These are phyloP conservation scores for Yarrowia hollandica DNA, from an alignment of 805 yeast species.

Conservation along the genomic window DNA sequence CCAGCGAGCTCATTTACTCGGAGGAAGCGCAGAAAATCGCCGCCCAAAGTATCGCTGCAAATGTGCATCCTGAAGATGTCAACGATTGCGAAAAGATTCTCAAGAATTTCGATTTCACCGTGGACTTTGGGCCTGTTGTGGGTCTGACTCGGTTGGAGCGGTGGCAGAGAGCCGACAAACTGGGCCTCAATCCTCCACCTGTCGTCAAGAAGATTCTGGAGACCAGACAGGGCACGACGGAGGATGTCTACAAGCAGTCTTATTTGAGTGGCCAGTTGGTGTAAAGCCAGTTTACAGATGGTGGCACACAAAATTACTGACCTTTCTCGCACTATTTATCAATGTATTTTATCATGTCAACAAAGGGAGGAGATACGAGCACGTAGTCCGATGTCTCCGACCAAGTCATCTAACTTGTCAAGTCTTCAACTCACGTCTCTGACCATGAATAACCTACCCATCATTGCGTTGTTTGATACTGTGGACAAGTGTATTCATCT, in stretches of 20 bases:
- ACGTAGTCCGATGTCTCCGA: no score
- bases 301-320: no score
- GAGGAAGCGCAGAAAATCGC: not conserved
- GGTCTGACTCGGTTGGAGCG: constrained; percentile 45
- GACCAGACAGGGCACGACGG: constrained; percentile 29
- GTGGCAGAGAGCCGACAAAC: constrained; percentile 43
- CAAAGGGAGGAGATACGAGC: no score
- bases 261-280: constrained; percentile 1
- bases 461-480: no score
- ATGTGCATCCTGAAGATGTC: constrained; percentile 41
- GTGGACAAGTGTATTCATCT: no score
- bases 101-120: constrained; percentile 41
- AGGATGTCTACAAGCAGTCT: not conserved
- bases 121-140: constrained; percentile 44
- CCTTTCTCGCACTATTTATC: constrained; percentile 16
- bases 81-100: constrained; percentile 39
- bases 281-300: not conserved
- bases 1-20: not conserved
- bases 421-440: no score
- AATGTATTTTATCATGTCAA: not conserved
- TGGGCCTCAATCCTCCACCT: constrained; percentile 44
- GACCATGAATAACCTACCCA: no score
- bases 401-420: no score
- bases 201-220: constrained; percentile 40
- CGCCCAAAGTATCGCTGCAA: constrained; percentile 30